phyloP scores from a whole-genome alignment of 805 yeast species.

The Komagataella ulmi region DNA sequence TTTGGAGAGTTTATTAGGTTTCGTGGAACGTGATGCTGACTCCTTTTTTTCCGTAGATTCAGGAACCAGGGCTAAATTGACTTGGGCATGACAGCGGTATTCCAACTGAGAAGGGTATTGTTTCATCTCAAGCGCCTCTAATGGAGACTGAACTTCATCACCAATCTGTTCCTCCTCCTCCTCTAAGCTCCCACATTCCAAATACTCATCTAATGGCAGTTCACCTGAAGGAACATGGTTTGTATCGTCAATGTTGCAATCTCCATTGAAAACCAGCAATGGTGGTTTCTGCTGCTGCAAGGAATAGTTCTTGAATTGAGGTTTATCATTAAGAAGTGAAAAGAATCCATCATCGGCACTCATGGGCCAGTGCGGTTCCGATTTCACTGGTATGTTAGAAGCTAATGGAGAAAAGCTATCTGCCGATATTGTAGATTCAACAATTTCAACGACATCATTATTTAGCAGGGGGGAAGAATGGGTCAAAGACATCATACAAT shows the following conservation, averaged over 20 bases:
- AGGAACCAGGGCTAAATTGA: conserved; percentile 14
- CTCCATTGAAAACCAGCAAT: background rate
- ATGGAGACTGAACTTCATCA: background rate
- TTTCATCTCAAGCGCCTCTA: background rate
- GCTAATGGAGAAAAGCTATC: background rate
- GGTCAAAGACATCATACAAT: background rate
- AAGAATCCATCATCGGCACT: background rate
- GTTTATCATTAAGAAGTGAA: background rate
- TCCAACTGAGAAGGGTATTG: conserved; percentile 4
- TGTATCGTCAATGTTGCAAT: background rate
- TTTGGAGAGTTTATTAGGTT: background rate
- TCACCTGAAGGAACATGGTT: background rate
- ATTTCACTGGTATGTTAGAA: background rate
- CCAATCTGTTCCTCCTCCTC: background rate
- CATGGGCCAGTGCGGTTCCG: background rate
- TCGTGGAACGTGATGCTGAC: background rate
- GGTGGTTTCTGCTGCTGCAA: background rate
- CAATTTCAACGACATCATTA: background rate
- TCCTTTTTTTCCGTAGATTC: conserved; percentile 4
- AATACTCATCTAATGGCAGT: background rate
- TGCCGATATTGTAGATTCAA: background rate
- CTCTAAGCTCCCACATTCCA: background rate
- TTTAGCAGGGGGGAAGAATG: conserved; percentile 1
- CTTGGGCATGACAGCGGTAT: conserved; percentile 14
- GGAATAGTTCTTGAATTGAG: background rate